Conservation (phyloP, 345 rosid species). For the Turritis glabra region DNA sequence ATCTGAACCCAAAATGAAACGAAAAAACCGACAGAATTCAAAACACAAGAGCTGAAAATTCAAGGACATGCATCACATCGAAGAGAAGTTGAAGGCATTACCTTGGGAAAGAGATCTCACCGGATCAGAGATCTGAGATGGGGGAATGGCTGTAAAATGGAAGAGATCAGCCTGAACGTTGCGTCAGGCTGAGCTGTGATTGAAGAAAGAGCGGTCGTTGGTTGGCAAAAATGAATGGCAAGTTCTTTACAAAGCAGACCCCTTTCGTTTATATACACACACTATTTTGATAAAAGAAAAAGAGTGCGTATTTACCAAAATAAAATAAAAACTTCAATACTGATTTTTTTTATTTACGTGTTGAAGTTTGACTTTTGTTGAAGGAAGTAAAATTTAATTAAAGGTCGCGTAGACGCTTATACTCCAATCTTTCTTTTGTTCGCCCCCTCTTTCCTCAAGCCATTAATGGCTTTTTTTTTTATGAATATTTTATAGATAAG, state of each 20-base stretch:
- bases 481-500: neutral
- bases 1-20: neutral
- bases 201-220: constrained; percentile 10
- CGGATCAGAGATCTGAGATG: constrained; percentile 21
- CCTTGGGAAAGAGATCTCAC: constrained; percentile 21
- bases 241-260: neutral
- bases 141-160: neutral
- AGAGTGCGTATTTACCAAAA: constrained; percentile 1
- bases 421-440: too few relatives aligned
- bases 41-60: neutral
- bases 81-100: neutral
- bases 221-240: constrained; percentile 24
- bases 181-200: constrained; percentile 37
- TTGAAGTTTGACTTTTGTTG: constrained; percentile 10
- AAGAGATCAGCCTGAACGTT: constrained; percentile 19
- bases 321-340: too few relatives aligned
- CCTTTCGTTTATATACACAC: neutral
- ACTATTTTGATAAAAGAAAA: neutral
- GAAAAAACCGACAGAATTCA: neutral
- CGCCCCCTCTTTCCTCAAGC: too few relatives aligned
- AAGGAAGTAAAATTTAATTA: constrained; percentile 2
- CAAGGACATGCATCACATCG: constrained; percentile 10
- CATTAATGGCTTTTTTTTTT: neutral
- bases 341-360: neutral
- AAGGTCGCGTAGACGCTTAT: constrained; percentile 16